Conservation (phyloP, 768 basidiomycete genomes). For the Calocybe indica region DNA sequence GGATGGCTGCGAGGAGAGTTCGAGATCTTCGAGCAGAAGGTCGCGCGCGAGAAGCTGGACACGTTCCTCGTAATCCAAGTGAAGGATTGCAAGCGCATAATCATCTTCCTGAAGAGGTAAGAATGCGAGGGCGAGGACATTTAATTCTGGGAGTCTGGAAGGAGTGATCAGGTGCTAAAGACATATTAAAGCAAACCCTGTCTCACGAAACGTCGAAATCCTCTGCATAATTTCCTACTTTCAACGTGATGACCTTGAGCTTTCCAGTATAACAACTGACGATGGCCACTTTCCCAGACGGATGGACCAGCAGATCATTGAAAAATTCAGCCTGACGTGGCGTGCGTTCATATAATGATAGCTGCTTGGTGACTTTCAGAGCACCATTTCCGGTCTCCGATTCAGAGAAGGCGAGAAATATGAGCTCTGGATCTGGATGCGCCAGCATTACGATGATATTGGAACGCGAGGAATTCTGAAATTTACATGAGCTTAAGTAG, state of each 20-base stretch:
- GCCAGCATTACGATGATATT: conserved; percentile 66
- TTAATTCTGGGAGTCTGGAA: conserved; percentile 57
- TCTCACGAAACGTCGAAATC: conserved; percentile 66
- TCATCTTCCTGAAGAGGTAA: conserved; percentile 38
- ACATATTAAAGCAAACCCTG: neutral
- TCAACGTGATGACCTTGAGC: conserved; percentile 56
- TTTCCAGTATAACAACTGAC: conserved; percentile 66
- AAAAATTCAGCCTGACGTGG: conserved; percentile 68
- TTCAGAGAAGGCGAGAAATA: conserved; percentile 52
- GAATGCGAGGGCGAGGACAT: conserved; percentile 63
- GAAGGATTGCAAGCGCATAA: conserved; percentile 59
- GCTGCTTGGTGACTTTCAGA: conserved; percentile 35
- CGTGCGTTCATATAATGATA: conserved; percentile 51
- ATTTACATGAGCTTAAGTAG: conserved; percentile 7
- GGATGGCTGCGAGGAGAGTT: conserved; percentile 45
- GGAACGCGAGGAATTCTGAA: conserved; percentile 29
- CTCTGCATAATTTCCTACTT: conserved; percentile 44
- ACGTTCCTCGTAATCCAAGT: conserved; percentile 54
- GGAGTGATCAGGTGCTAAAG: neutral
- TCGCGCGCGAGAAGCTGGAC: conserved; percentile 63
- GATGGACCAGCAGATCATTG: conserved; percentile 62
- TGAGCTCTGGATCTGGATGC: conserved; percentile 69
- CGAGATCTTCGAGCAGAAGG: conserved; percentile 39
- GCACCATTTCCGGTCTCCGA: conserved; percentile 23
- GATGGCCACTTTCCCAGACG: conserved; percentile 52